These are phyloP conservation scores for Aspergillus intermedius DNA, from an alignment of 2,329 filamentous ascomycete species.

Conservation along the genomic window DNA sequence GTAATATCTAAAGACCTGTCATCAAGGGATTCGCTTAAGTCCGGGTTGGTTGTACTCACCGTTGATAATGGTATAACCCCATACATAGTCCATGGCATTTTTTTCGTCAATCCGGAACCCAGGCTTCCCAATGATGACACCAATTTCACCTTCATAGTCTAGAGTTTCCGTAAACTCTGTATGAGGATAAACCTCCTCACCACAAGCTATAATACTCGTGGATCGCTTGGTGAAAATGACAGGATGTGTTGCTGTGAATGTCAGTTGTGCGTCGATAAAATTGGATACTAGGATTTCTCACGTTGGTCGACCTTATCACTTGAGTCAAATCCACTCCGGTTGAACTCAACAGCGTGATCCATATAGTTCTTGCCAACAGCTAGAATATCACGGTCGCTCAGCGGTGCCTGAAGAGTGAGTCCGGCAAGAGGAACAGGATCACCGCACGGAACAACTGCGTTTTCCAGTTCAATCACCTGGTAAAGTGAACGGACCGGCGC, in stretches of 20 bases:
- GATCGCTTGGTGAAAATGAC: constrained; percentile 53
- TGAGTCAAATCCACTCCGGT: constrained; percentile 49
- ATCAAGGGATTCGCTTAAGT: neutral
- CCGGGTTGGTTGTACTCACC: neutral
- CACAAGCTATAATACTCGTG: constrained; percentile 47
- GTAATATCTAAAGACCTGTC: constrained; percentile 40
- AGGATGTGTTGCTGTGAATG: constrained; percentile 38
- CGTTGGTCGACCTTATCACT: constrained; percentile 48
- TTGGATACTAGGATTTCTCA: neutral
- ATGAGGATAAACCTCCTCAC: constrained; percentile 44
- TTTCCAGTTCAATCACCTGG: constrained; percentile 45
- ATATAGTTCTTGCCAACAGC: constrained; percentile 54
- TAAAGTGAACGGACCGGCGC: constrained; percentile 39
- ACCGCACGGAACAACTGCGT: constrained; percentile 31
- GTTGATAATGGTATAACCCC: constrained; percentile 54
- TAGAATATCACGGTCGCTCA: constrained; percentile 47
- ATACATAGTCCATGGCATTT: constrained; percentile 47
- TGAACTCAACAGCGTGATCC: constrained; percentile 54
- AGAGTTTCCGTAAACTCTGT: constrained; percentile 43
- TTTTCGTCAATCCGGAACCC: constrained; percentile 40
- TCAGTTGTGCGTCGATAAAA: neutral
- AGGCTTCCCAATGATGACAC: constrained; percentile 49
- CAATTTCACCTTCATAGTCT: constrained; percentile 54
- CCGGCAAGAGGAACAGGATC: constrained; percentile 27
- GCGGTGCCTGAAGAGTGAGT: constrained; percentile 42